A percentile compares a stretch with the other conserved stretches of the same genome.
These are phyloP conservation scores for Macadamia integrifolia DNA, from an alignment of 164 flowering plant species.

Conservation along the genomic window DNA sequence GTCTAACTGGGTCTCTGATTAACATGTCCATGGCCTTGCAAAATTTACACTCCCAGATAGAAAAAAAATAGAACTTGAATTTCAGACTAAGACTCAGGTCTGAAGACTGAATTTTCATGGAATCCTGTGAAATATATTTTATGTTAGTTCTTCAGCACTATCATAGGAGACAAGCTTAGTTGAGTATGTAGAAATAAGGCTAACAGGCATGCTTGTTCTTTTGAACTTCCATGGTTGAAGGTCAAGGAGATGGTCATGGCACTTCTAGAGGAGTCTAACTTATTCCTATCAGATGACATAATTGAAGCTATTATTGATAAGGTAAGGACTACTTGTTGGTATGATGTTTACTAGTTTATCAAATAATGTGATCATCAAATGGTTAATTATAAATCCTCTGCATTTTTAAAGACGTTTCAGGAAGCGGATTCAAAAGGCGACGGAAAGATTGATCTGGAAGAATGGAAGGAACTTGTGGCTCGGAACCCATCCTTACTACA, in stretches of 20 bases:
- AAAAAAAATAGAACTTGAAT: too few relatives aligned
- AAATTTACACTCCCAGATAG: too few relatives aligned
- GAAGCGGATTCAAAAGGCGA: constrained; percentile 25
- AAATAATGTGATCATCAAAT: background rate
- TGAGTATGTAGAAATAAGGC: background rate
- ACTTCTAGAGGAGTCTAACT: constrained; percentile 25
- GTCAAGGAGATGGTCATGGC: constrained; percentile 37
- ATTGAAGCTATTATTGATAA: constrained; percentile 29
- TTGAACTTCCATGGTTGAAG: constrained; percentile 9
- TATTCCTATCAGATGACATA: constrained; percentile 27
- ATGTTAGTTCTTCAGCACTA: background rate
- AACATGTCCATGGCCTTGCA: too few relatives aligned
- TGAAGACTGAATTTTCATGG: too few relatives aligned
- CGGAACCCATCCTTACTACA: constrained; percentile 55
- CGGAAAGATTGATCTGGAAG: constrained; percentile 38
- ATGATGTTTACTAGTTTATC: too few relatives aligned
- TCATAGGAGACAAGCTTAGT: background rate
- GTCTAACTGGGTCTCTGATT: too few relatives aligned
- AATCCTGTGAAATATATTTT: too few relatives aligned
- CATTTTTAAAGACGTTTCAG: constrained; percentile 21
- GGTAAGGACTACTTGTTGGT: constrained; percentile 14
- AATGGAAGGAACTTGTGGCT: constrained; percentile 54
- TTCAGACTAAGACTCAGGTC: too few relatives aligned
- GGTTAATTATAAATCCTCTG: background rate
- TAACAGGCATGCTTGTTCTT: background rate